phyloP scores from a whole-genome alignment of 352 stramenopile genomes.

The Phytophthora constricta region DNA sequence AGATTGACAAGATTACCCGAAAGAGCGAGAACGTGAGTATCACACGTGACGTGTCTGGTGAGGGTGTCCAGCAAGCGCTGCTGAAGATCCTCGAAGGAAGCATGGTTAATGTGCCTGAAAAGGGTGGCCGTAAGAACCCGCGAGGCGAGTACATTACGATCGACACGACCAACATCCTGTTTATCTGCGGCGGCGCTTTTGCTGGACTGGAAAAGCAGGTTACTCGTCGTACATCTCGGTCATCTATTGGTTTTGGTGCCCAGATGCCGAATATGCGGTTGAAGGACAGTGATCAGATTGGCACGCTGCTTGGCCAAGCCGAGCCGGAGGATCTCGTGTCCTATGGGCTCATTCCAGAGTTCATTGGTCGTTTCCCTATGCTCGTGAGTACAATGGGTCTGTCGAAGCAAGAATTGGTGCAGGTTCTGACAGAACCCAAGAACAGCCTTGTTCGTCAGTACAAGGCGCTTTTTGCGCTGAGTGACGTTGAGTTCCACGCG shows the following conservation, averaged over 20 bases:
- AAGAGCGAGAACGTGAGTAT: slow-evolving; percentile 93
- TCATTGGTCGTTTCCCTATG: slow-evolving; percentile 97
- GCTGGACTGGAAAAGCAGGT: slow-evolving; percentile 96
- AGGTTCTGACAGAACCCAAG: slow-evolving; percentile 97
- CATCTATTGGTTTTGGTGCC: slow-evolving; percentile 98
- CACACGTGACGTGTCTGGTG: slow-evolving; percentile 97
- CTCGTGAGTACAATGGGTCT: slow-evolving; percentile 95
- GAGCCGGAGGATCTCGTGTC: slow-evolving; percentile 97
- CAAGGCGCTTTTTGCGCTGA: slow-evolving; percentile 95
- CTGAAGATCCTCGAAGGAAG: slow-evolving; percentile 99
- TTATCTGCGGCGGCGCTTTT: slow-evolving; percentile 98
- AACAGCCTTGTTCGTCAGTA: slow-evolving; percentile 99
- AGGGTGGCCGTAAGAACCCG: slow-evolving; percentile 96
- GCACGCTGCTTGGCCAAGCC: slow-evolving; percentile 91
- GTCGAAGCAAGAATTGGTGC: slow-evolving; percentile 91
- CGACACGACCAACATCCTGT: slow-evolving; percentile 99
- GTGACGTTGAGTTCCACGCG: slow-evolving; percentile 96
- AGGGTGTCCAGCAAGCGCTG: slow-evolving; percentile 98
- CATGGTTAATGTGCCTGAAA: slow-evolving; percentile 97
- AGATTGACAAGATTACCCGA: slow-evolving; percentile 98
- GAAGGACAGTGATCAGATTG: slow-evolving; percentile 85
- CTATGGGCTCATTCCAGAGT: slow-evolving; percentile 99
- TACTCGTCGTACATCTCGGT: slow-evolving; percentile 90
- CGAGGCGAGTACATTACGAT: slow-evolving; percentile 97
- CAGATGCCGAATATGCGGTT: slow-evolving; percentile 89